Base-by-base conservation (phyloP, 306 rosid species). In the Heteromeles arbutifolia region DNA sequence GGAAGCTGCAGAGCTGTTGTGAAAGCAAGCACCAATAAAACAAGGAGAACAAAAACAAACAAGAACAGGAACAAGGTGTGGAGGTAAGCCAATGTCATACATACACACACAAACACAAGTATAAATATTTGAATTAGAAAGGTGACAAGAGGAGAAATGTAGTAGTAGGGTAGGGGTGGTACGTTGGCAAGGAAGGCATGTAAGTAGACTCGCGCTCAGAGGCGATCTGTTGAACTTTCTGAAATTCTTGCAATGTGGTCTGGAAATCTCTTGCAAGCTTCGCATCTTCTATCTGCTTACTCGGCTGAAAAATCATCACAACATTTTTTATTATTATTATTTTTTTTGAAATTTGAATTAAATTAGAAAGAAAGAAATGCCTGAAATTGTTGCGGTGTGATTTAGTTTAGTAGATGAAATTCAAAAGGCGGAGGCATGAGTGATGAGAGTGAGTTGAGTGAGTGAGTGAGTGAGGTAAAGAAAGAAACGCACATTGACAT, bases 231-330 rank as follows among this genome's bases (percentile, higher is more conserved):
- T 87, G 95, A 63, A 84, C 88, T 81, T 79, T 91, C 87, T 91
- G 97, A 62, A 89, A 91, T 59, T 91, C 91, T 86, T 88, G 91
- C 72, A 91, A 82, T 24, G 86, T 84, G 43, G 86, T 87, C 78
- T 91, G 95, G 73, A 91, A 91, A 85, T 91, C 97, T 85, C 81
- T 91, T 25, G 91, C 97, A 28, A 91, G 84, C 81, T 89, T 91
- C 39, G 95, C 97, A 86, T 91, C 91, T 80, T 86, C 91, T 62
- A 91, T 68, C 80, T 85, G 85, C 88, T 85, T 84, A 76, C 70
- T 83, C 19, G 90, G 73, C 95, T 91, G 83, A 29, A 28, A 74
- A 15, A 48, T 48, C 53, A 48, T 14, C 1, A 15, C 19, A 48
- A n/a, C 15, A 56, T 56, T 56, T 56, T 3, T n/a, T 32, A 5